Percentiles rank a stretch among this genome's conserved stretches.
phyloP scores from a whole-genome alignment of 2,329 filamentous ascomycete genomes.

The Hysterium pulicare region DNA sequence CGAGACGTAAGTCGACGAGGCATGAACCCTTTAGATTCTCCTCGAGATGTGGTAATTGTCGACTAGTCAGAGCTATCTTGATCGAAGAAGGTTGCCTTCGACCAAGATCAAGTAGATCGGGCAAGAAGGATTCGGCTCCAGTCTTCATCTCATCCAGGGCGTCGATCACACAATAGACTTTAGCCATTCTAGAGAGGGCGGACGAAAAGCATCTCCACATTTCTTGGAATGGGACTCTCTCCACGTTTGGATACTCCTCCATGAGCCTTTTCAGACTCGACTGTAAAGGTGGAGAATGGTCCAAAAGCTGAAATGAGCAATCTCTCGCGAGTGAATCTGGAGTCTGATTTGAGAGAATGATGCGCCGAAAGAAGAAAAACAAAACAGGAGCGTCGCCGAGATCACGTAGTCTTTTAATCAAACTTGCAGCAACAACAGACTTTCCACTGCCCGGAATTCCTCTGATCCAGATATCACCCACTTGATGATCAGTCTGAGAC shows the following conservation, averaged over 20 bases:
- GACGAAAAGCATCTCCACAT: slow-evolving; percentile 9
- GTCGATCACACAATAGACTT: slow-evolving; percentile 42
- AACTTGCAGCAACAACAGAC: slow-evolving; percentile 30
- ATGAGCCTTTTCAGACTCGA: slow-evolving; percentile 9
- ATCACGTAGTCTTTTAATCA: slow-evolving; percentile 15
- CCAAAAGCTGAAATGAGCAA: slow-evolving; percentile 31
- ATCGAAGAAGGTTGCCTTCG: slow-evolving; percentile 27
- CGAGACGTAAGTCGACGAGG: slow-evolving; percentile 37
- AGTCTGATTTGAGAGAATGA: slow-evolving; percentile 29
- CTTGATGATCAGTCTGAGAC: slow-evolving; percentile 11
- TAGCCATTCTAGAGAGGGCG: slow-evolving; percentile 9
- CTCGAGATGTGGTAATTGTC: slow-evolving; percentile 36
- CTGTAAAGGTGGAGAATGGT: slow-evolving; percentile 24
- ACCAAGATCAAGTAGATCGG: slow-evolving; percentile 35
- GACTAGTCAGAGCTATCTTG: slow-evolving; percentile 47
- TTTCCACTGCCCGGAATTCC: slow-evolving; percentile 41
- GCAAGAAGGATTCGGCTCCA: slow-evolving; percentile 38
- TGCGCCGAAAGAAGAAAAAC: slow-evolving; percentile 41
- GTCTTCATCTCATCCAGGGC: slow-evolving; percentile 49
- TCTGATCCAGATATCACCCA: slow-evolving; percentile 31
- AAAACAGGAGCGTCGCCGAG: slow-evolving; percentile 20
- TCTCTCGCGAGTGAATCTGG: slow-evolving; percentile 28
- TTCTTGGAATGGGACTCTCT: neutral
- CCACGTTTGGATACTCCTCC: neutral
- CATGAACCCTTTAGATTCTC: slow-evolving; percentile 20